phyloP scores from a whole-genome alignment of 257 asterid species.

The Prunella vulgaris region DNA sequence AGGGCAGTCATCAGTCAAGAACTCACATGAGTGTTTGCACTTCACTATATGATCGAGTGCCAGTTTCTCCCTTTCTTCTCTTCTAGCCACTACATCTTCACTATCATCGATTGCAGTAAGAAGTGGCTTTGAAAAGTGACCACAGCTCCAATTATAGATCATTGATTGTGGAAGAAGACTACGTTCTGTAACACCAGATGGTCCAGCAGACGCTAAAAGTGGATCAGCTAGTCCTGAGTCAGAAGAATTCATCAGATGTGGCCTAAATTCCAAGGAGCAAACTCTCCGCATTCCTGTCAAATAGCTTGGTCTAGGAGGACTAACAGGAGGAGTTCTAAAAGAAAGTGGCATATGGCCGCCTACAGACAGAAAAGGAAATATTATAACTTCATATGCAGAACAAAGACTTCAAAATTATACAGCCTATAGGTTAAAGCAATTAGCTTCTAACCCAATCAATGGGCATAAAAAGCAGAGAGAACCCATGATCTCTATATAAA shows the following conservation, averaged over 20 bases:
- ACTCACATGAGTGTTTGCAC: slow-evolving; percentile 87
- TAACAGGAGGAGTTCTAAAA: slow-evolving; percentile 98
- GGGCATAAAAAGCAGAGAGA: slow-evolving; percentile 7
- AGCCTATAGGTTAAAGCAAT: neutral
- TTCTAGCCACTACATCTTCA: slow-evolving; percentile 72
- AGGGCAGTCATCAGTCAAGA: slow-evolving; percentile 30
- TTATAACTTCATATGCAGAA: neutral
- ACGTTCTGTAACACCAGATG: slow-evolving; percentile 71
- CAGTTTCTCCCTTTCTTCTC: slow-evolving; percentile 81
- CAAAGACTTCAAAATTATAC: too few relatives aligned
- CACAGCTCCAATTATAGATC: slow-evolving; percentile 95
- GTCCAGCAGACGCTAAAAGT: slow-evolving; percentile 73
- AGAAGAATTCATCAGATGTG: slow-evolving; percentile 76
- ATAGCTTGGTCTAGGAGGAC: slow-evolving; percentile 96
- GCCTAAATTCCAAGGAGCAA: slow-evolving; percentile 92
- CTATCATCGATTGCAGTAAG: slow-evolving; percentile 83
- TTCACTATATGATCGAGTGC: slow-evolving; percentile 78
- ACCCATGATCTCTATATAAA: neutral
- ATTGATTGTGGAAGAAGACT: slow-evolving; percentile 94
- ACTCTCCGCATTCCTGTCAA: slow-evolving; percentile 93
- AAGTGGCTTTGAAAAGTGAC: slow-evolving; percentile 96
- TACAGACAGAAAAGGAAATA: slow-evolving; percentile 20
- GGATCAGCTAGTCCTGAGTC: slow-evolving; percentile 98
- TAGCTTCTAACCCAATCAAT: neutral
- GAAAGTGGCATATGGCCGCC: slow-evolving; percentile 82